A percentile compares a stretch with the other conserved stretches of the same genome.
These are phyloP conservation scores for Glycine soja DNA, from an alignment of 306 rosid species.

Conservation along the genomic window DNA sequence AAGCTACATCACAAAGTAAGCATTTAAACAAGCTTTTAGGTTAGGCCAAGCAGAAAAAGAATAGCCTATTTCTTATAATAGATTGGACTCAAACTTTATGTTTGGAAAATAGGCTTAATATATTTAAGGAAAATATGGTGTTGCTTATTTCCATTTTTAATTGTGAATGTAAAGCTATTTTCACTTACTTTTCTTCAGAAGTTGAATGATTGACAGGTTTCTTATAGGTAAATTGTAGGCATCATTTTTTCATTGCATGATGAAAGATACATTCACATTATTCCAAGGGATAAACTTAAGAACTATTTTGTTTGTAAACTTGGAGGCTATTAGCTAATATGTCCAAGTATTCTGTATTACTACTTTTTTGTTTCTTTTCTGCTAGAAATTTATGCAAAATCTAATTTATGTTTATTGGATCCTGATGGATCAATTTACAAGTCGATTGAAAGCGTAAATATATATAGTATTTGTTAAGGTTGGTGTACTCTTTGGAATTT, in stretches of 20 bases:
- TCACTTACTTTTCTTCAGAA: too few relatives aligned
- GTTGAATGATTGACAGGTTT: too few relatives aligned
- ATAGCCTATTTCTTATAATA: too few relatives aligned
- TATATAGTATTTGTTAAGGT: background rate
- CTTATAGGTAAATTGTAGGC: too few relatives aligned
- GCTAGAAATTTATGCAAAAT: background rate
- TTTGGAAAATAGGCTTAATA: too few relatives aligned
- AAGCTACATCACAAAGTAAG: too few relatives aligned
- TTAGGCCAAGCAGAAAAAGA: too few relatives aligned
- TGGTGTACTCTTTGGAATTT: conserved; percentile 4
- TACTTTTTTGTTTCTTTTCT: background rate
- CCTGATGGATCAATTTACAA: background rate
- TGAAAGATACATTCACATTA: conserved; percentile 6
- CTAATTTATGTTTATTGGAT: background rate
- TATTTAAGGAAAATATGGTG: too few relatives aligned
- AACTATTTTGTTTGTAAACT: background rate
- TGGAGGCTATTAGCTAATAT: background rate
- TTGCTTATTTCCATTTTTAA: too few relatives aligned
- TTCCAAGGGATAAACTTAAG: background rate
- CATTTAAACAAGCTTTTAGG: too few relatives aligned
- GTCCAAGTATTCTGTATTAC: background rate
- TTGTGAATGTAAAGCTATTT: too few relatives aligned
- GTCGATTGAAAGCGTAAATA: background rate
- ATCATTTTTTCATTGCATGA: background rate
- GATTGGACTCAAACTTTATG: too few relatives aligned